Base-by-base conservation (phyloP, 2,329 filamentous ascomycete genomes). In the Diaporthe aspalathi region DNA sequence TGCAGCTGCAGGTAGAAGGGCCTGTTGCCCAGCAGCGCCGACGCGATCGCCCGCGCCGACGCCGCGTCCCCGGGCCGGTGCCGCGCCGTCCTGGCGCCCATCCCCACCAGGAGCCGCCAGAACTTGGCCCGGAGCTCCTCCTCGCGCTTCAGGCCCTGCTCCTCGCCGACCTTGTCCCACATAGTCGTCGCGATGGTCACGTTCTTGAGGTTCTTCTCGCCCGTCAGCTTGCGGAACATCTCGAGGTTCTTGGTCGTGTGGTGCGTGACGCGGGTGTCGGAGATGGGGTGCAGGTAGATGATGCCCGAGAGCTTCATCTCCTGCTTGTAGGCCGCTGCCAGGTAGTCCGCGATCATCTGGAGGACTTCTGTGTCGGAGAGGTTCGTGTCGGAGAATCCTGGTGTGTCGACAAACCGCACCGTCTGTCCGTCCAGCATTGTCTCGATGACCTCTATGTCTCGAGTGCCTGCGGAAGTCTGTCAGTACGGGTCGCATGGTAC, bases 1-100 rank as follows among this genome's bases (percentile, higher is more conserved):
- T 93, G 92, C 79, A 93, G 91, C 38, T 88, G 85, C 62, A 89
- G 85, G 78, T 92, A 93, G 66, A 92, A 83, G 11, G 89, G 89
- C 76, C 91, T 89, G 69, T 92, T 92, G 78, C 91, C 90, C 67
- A 76, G 72, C 29, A 79, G 72, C 43, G 43, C 71, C 9, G 57
- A 56, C 11, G 77, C 73, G 35, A 78, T 75, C 5, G 60, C 52
- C 16, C 38, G 68, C 8, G 77, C 78, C 20, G 75, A 78, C 32
- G 74, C 74, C 1, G 67, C 47, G 38, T 14, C 5, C 38, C 16
- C 40, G 38, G 8, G 1, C 16, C 35, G 68, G 71, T 78, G 76
- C 29, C 74, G 74, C 5, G 72, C 68, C 5, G 73, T 74, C 67
- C 77, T 76, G 29, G 77, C 79, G 75, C 78, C 80, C 65, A 76